A percentile compares a stretch with the other conserved stretches of the same genome.
phyloP scores from a whole-genome alignment of 495 filamentous ascomycete species.

The Aspergillus leporis region DNA sequence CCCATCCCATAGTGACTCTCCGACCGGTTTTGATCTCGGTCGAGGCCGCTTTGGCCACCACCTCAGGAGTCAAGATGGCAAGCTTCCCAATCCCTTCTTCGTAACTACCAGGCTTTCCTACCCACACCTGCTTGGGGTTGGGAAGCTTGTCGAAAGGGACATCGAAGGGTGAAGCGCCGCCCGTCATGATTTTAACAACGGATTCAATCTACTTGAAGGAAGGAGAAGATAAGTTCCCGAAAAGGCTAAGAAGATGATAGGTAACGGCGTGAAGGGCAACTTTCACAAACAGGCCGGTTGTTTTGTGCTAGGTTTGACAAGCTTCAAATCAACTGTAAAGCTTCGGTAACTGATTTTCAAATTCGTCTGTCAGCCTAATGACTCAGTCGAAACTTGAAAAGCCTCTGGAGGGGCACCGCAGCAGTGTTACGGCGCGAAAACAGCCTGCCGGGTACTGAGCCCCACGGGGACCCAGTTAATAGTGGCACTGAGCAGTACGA shows the following conservation, averaged over 20 bases:
- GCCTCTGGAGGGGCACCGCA: background rate
- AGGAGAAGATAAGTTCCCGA: background rate
- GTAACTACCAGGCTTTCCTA: slow-evolving; percentile 39
- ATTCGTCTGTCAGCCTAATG: background rate
- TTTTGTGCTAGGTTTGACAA: background rate
- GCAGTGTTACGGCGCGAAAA: too few species aligned
- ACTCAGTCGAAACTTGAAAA: background rate
- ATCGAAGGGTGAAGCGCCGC: slow-evolving; percentile 25
- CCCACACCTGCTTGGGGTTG: slow-evolving; percentile 45
- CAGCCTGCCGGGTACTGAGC: too few species aligned
- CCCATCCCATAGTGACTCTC: slow-evolving; percentile 44
- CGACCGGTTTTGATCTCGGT: slow-evolving; percentile 40
- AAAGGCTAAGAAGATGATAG: background rate
- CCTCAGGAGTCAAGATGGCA: slow-evolving; percentile 43
- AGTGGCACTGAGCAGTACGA: background rate
- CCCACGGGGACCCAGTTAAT: background rate
- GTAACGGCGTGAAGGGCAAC: background rate
- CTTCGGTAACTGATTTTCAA: background rate
- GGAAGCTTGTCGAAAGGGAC: slow-evolving; percentile 42
- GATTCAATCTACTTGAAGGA: background rate
- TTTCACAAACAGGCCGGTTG: background rate
- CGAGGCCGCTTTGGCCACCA: slow-evolving; percentile 37
- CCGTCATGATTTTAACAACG: slow-evolving; percentile 15
- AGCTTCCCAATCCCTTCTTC: slow-evolving; percentile 48
- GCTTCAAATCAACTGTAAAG: background rate